Evolutionary conservation across 2,329 filamentous ascomycete genomes (phyloP), one percentile per base, ranked within the genome.

Genomic region (Penicillium sp.): DNA sequence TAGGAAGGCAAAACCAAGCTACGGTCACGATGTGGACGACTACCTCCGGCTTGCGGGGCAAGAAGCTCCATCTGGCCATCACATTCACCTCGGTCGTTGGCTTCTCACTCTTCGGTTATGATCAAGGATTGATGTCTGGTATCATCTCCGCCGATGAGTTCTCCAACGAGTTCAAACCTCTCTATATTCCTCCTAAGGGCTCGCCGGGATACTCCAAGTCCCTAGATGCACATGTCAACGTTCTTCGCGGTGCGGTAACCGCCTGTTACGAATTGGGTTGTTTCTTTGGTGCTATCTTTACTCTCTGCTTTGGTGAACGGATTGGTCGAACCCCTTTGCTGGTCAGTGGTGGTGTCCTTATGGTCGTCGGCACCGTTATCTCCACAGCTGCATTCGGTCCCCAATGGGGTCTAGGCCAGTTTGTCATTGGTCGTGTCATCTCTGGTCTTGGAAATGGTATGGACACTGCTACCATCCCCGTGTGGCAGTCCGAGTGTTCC

Each of bases 301-400:
- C 37, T 9, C 37, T 40, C 6, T 18, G 26, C 13, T 40, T 14
- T 14, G 37, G 37, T 32, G 37, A 40, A 27, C 32, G 32, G 6
- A 40, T 40, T 17, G 37, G 62, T 13, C 60, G 62, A n/a, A 59
- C 52, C 8, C 65, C 58, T 18, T 66, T 73, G 0, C 70, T 73
- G 37, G 73, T 77, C 48, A 63, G 71, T 30, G 77, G 77, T 34
- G 69, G 73, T 22, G 54, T 74, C 29, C 73, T 79, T 42, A 52
- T 64, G 54, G 41, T 57, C 12, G 9, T 64, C 23, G 61, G 62
- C 29, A 57, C 58, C 14, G 32, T 59, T 13, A 54, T 65, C 30
- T 53, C 55, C 3, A 45, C 50, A 4, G 44, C 48, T 32, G 33
- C 54, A 12, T 57, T 48, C 35, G 43, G 44, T 4, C 23, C 32